These are phyloP conservation scores for Cordyceps javanica DNA, from an alignment of 2,329 filamentous ascomycete species.

Conservation along the genomic window DNA sequence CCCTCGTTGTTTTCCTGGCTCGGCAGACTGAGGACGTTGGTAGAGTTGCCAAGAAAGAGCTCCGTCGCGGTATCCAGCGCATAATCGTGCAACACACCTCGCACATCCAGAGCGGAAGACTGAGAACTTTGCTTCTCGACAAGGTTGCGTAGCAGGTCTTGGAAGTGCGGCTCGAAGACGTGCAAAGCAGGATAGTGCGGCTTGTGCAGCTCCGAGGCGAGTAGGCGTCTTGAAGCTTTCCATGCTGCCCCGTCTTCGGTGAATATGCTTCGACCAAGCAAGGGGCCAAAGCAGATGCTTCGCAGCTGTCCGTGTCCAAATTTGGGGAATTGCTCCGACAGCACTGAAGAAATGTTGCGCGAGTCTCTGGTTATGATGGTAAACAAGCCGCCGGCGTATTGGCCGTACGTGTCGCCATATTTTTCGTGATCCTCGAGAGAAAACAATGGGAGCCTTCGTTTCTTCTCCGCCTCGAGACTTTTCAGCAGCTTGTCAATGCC, in stretches of 20 bases:
- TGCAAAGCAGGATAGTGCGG: slow-evolving; percentile 1
- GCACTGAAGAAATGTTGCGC: slow-evolving; percentile 6
- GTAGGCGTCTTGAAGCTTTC: slow-evolving; percentile 4
- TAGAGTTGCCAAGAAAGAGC: slow-evolving; percentile 6
- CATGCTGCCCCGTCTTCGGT: slow-evolving; percentile 1
- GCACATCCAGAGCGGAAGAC: not conserved
- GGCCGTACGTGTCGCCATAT: slow-evolving; percentile 2
- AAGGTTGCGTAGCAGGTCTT: not conserved
- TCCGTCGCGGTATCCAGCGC: slow-evolving; percentile 3
- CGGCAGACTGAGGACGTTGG: not conserved
- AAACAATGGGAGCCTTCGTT: not conserved
- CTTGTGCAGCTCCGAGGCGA: slow-evolving; percentile 1
- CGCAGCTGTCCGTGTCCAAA: slow-evolving; percentile 4
- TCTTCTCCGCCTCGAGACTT: not conserved
- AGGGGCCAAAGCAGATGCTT: slow-evolving; percentile 3
- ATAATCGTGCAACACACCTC: not conserved
- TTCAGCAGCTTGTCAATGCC: slow-evolving; percentile 9
- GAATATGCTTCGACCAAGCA: slow-evolving; percentile 2
- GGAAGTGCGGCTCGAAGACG: slow-evolving; percentile 1
- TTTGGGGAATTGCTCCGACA: not conserved
- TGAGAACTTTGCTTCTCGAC: not conserved
- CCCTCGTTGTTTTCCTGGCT: not conserved
- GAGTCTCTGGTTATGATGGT: slow-evolving; percentile 4
- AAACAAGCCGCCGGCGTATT: slow-evolving; percentile 5
- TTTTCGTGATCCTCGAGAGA: slow-evolving; percentile 4